Conservation (phyloP, 2,329 filamentous ascomycete species). For the Pyrenochaeta sp. region DNA sequence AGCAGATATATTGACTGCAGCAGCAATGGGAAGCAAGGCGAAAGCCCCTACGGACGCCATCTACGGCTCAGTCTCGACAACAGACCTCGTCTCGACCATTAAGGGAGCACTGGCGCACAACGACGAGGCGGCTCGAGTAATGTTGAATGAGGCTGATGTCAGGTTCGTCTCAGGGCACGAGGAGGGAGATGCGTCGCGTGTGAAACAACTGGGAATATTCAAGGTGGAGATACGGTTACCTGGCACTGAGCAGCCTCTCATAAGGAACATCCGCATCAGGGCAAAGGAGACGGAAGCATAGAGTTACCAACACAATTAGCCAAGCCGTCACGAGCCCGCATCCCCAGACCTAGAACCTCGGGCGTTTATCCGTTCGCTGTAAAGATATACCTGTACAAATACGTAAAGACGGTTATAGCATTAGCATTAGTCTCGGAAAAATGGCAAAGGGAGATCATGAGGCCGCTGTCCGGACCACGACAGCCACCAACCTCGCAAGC, state of each 20-base stretch:
- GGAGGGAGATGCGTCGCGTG: constrained; percentile 51
- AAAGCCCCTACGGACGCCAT: constrained; percentile 49
- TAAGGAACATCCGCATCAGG: constrained; percentile 43
- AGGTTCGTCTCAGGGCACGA: constrained; percentile 54
- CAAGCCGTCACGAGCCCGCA: constrained; percentile 10
- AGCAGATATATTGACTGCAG: constrained; percentile 47
- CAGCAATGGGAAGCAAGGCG: constrained; percentile 38
- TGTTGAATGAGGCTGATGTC: constrained; percentile 60
- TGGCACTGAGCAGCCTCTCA: constrained; percentile 52
- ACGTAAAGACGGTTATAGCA: constrained; percentile 25
- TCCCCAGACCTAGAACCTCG: constrained; percentile 17
- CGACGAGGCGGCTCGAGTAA: constrained; percentile 60
- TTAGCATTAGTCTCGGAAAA: constrained; percentile 32
- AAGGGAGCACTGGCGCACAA: constrained; percentile 60
- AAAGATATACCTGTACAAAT: constrained; percentile 38
- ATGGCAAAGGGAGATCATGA: constrained; percentile 28
- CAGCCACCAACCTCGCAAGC: constrained; percentile 6
- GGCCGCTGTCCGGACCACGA: constrained; percentile 30
- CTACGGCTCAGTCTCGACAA: constrained; percentile 64
- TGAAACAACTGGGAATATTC: constrained; percentile 64
- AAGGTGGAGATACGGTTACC: constrained; percentile 61
- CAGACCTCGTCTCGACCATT: constrained; percentile 60
- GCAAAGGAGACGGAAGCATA: constrained; percentile 37
- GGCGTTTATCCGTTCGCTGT: constrained; percentile 29
- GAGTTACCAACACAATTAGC: constrained; percentile 4